Evolutionary conservation across 2,329 filamentous ascomycete species (phyloP), one percentile per base, ranked within the genome.

Genomic region (Tolypocladium guangdongense): DNA sequence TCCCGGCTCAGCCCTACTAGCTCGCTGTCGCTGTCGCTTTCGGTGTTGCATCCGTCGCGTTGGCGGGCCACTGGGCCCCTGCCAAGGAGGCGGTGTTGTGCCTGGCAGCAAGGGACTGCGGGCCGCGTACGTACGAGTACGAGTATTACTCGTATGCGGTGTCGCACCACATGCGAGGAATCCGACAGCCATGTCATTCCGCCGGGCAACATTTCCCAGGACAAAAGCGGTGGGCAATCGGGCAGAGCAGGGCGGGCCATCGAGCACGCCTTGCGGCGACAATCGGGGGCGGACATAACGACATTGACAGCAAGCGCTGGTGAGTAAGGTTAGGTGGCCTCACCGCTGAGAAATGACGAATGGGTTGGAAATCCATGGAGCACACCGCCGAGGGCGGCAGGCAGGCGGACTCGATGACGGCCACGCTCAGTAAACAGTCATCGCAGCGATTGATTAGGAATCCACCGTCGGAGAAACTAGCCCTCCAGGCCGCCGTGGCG

Each of bases 341-440:
- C 51, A 35, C 30, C 54, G 54, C 49, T 54, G 54, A 54, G 54
- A 53, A 56, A 56, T 54, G 45, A 18, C 38, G 27, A n/a, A 36
- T 32, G 22, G 38, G 38, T 43, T 54, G 54, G 39, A 55, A 55
- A 52, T 55, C 45, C 33, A 51, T n/a, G n/a, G n/a, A n/a, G n/a
- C n/a, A n/a, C n/a, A n/a, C n/a, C n/a, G 33, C 12, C 7, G 39
- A 3, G 7, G 14, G 39, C 50, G 39, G 20, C 27, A 12, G 37
- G 4, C 52, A 53, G 48, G 53, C 53, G 53, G 53, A 52, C 36
- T 7, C 48, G 24, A 48, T 35, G n/a, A 45, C 39, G 7, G n/a
- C 39, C n/a, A 43, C 24, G 46, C 46, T 4, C 43, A 5, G 45
- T 16, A 11, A 30, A 20, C n/a, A 32, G 27, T 48, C 27, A 43